Evolutionary conservation across 75 land plant species (phyloP), one percentile per base, ranked within the genome.

Genomic region (Pinus taeda): DNA sequence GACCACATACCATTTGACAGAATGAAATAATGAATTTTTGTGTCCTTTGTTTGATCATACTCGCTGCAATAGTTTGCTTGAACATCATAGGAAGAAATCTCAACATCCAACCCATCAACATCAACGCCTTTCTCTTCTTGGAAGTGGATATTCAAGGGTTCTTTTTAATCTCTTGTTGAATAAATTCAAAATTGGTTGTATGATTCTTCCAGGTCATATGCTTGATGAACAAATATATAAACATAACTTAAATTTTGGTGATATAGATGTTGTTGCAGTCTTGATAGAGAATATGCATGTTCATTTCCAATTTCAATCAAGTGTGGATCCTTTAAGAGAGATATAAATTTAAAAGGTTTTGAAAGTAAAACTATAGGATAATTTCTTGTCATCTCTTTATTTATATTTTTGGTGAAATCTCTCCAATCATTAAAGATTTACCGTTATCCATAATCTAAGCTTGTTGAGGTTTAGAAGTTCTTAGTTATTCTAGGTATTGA

Each of bases 291-390:
- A 79, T 96, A 88, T 58, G 95, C 84, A 65, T 97, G 90, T 75
- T 96, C 94, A 59, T 96, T 96, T 64, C 94, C 99, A 82, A 96
- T 94, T 77, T 96, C 97, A 74, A 96, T 88, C 55, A 96, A 88
- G 4, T 93, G 87, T 61, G 99, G 99, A 76, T 89, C 90, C 69
- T 89, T 94, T 69, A 96, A 78, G 9, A 94, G 91, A 6, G 95
- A 92, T 76, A 96, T n/a, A n/a, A n/a, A n/a, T n/a, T n/a, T n/a
- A n/a, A n/a, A n/a, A n/a, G n/a, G n/a, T n/a, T n/a, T n/a, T n/a
- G n/a, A n/a, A n/a, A n/a, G n/a, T n/a, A n/a, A n/a, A n/a, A n/a
- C n/a, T n/a, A n/a, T n/a, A n/a, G n/a, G n/a, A n/a, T n/a, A n/a
- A n/a, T n/a, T n/a, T n/a, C n/a, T n/a, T n/a, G n/a, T n/a, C n/a